Evolutionary conservation across 2,329 filamentous ascomycete genomes (phyloP), one percentile per base, ranked within the genome.

Genomic region (Penicillium polonicum): DNA sequence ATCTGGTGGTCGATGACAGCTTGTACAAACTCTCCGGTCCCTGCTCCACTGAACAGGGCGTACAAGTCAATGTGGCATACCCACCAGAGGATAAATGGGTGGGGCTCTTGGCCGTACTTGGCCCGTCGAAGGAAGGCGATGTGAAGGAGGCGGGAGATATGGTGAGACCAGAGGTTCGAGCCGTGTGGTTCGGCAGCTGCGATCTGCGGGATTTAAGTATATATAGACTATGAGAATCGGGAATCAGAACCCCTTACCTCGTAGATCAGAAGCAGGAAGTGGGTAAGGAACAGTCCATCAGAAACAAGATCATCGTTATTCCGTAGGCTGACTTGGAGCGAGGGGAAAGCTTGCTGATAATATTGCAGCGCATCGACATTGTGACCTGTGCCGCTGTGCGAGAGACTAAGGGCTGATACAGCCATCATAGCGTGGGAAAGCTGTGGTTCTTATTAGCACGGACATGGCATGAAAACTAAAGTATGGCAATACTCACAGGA

Each of bases 391-490:
- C 78, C 76, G 61, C 74, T 78, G 52, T 79, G 76, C 23, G 78
- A 76, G 43, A 83, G 72, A 63, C 80, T 82, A 43, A 84, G 75
- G 19, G 81, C 81, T 25, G 81, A 81, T n/a, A 85, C 70, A 5
- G 83, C 82, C 74, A 83, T 83, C 61, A 85, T 83, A 8, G 83
- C 82, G 65, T 85, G 80, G 48, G 81, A 79, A 53, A 85, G 76
- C 82, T 83, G 51, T 43, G 4, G 49, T 7, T 10, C n/a, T 8
- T 52, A 29, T 58, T 48, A 59, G 49, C 27, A 49, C 25, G 48
- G 46, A 43, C 19, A 49, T 31, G 31, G 15, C 19, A 17, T 31
- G n/a, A 10, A 21, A 10, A 21, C 19, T 41, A 21, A 35, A 46
- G 48, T 72, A 27, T 13, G 8, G 0, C 17, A 15, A 13, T 50